phyloP scores from a whole-genome alignment of 2,329 filamentous ascomycete species.

The Colletotrichum paranaense region DNA sequence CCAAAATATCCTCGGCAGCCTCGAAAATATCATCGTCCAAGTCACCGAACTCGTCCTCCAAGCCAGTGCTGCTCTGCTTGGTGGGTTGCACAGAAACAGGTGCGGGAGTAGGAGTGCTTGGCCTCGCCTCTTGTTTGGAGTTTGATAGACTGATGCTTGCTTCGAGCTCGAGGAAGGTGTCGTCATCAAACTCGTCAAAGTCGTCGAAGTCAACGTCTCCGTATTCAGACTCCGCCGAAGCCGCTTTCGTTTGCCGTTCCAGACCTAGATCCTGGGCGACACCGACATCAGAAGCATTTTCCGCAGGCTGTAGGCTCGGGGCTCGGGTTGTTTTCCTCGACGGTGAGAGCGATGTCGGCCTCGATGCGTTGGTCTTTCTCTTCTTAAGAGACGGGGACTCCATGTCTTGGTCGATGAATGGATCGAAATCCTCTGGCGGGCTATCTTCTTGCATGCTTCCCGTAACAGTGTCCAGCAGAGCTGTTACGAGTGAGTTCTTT shows the following conservation, averaged over 20 bases:
- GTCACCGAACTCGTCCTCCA: slow-evolving; percentile 73
- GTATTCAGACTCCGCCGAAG: slow-evolving; percentile 57
- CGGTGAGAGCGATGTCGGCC: slow-evolving; percentile 36
- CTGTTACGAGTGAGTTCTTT: slow-evolving; percentile 69
- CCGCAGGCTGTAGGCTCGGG: background rate
- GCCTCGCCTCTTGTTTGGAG: slow-evolving; percentile 26
- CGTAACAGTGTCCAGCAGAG: slow-evolving; percentile 74
- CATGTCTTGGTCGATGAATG: background rate
- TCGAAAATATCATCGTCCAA: slow-evolving; percentile 71
- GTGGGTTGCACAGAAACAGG: background rate
- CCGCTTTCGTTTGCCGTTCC: background rate
- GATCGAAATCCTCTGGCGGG: slow-evolving; percentile 44
- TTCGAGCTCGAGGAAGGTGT: slow-evolving; percentile 66
- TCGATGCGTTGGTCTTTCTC: slow-evolving; percentile 36
- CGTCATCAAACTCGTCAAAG: slow-evolving; percentile 70
- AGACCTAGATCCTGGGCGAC: slow-evolving; percentile 18
- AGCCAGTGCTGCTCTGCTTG: slow-evolving; percentile 29
- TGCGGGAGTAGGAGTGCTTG: background rate
- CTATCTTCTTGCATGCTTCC: slow-evolving; percentile 60
- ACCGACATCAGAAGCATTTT: background rate
- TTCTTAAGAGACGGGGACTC: slow-evolving; percentile 60
- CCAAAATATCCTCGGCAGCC: slow-evolving; percentile 55
- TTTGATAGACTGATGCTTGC: slow-evolving; percentile 50
- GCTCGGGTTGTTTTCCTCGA: slow-evolving; percentile 17
- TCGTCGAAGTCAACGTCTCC: slow-evolving; percentile 68